Percentiles rank a stretch among this genome's conserved stretches.
phyloP scores from a whole-genome alignment of 768 basidiomycete species.

The Psilocybe cyanescens region DNA sequence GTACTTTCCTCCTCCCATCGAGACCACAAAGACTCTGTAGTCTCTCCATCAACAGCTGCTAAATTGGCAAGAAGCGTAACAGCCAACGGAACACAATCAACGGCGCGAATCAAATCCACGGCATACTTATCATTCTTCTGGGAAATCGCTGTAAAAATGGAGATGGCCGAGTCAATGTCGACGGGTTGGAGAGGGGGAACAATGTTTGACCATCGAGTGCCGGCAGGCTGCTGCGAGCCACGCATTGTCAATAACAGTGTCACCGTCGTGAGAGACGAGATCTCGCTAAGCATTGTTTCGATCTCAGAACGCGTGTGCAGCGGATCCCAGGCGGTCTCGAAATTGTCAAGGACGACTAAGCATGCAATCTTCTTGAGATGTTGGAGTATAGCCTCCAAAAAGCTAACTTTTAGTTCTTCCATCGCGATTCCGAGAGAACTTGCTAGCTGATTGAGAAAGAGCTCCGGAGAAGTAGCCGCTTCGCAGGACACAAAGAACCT shows the following conservation, averaged over 20 bases:
- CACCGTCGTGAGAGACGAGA: slow-evolving; percentile 22
- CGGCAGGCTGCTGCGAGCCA: slow-evolving; percentile 31
- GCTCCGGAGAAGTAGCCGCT: slow-evolving; percentile 25
- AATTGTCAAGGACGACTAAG: slow-evolving; percentile 35
- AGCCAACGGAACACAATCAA: slow-evolving; percentile 37
- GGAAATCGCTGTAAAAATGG: slow-evolving; percentile 29
- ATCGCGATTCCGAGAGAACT: slow-evolving; percentile 18
- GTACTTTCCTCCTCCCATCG: slow-evolving; percentile 34
- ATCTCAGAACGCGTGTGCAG: slow-evolving; percentile 24
- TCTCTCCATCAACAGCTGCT: slow-evolving; percentile 33
- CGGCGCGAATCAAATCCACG: slow-evolving; percentile 27
- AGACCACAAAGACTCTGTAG: slow-evolving; percentile 29
- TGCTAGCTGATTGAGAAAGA: slow-evolving; percentile 26
- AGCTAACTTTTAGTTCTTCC: slow-evolving; percentile 13
- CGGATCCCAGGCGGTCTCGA: slow-evolving; percentile 37
- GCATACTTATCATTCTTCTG: slow-evolving; percentile 25
- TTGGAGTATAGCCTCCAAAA: slow-evolving; percentile 20
- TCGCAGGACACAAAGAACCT: slow-evolving; percentile 36
- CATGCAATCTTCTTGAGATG: slow-evolving; percentile 15
- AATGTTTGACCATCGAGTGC: slow-evolving; percentile 26
- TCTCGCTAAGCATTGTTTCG: slow-evolving; percentile 26
- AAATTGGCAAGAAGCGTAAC: slow-evolving; percentile 35
- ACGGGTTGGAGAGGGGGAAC: slow-evolving; percentile 31
- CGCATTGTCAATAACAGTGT: slow-evolving; percentile 33
- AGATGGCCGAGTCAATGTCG: slow-evolving; percentile 24